Conservation (phyloP, 2,329 filamentous ascomycete genomes). For the Fusarium aywerte region DNA sequence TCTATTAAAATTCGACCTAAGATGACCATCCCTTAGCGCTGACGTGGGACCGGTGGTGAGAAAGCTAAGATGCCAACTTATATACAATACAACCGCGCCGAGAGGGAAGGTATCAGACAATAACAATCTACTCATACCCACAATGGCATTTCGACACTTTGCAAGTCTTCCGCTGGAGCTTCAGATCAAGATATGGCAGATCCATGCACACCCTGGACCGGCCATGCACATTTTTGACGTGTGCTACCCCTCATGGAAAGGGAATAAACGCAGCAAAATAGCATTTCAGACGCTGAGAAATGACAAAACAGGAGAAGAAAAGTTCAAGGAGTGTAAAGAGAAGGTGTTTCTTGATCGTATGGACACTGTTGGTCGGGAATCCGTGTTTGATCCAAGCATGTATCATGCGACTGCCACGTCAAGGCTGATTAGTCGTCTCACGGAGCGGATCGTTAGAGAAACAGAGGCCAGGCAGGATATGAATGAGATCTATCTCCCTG, state of each 20-base stretch:
- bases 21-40: conserved; percentile 16
- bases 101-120: not conserved
- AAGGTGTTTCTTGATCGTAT: conserved; percentile 39
- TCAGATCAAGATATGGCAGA: conserved; percentile 42
- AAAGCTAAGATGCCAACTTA: not conserved
- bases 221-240: conserved; percentile 48
- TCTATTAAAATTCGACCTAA: not conserved
- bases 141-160: conserved; percentile 42
- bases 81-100: not conserved
- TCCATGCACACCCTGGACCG: conserved; percentile 24
- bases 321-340: conserved; percentile 26
- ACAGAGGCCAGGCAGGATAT: not conserved
- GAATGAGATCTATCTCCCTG: conserved; percentile 45
- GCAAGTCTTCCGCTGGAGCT: conserved; percentile 38
- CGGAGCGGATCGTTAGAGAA: conserved; percentile 11
- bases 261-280: conserved; percentile 14
- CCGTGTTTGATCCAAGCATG: conserved; percentile 31
- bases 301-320: not conserved
- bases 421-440: conserved; percentile 16
- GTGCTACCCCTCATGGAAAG: conserved; percentile 43
- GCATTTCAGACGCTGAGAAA: conserved; percentile 22
- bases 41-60: conserved; percentile 9
- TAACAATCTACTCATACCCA: not conserved
- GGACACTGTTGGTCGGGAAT: not conserved
- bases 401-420: conserved; percentile 24